These are phyloP conservation scores for Zygosaccharomyces kombuchaensis DNA, from an alignment of 805 yeast species.

Conservation along the genomic window DNA sequence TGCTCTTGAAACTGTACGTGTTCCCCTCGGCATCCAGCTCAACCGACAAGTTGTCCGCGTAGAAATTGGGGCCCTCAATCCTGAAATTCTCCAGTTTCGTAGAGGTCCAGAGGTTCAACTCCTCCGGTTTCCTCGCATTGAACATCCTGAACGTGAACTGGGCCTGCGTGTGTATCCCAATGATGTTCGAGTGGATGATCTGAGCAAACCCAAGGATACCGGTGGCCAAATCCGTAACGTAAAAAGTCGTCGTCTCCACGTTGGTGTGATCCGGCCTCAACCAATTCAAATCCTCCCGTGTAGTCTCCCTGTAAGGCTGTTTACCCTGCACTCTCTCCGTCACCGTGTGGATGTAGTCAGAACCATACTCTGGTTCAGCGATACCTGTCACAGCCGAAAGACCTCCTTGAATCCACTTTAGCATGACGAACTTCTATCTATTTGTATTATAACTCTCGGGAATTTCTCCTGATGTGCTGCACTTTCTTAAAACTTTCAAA, in stretches of 20 bases:
- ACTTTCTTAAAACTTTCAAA: not conserved
- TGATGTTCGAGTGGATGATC: constrained; percentile 86
- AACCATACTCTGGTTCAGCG: constrained; percentile 96
- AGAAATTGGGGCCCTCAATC: constrained; percentile 69
- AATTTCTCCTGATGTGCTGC: not conserved
- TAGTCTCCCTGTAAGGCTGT: constrained; percentile 57
- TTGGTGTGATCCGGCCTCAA: constrained; percentile 70
- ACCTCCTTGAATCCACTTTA: constrained; percentile 80
- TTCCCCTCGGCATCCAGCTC: constrained; percentile 52
- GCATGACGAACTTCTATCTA: constrained; percentile 38
- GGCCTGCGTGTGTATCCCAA: constrained; percentile 84
- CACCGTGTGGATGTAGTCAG: constrained; percentile 86
- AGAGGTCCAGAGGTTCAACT: constrained; percentile 71
- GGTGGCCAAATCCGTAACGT: constrained; percentile 59
- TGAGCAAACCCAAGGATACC: constrained; percentile 86
- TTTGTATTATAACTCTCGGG: not conserved
- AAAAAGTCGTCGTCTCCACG: constrained; percentile 94
- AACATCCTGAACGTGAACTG: constrained; percentile 88
- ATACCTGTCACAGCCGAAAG: constrained; percentile 94
- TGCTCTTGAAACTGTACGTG: constrained; percentile 53
- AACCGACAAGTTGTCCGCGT: constrained; percentile 68
- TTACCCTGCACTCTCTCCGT: constrained; percentile 52
- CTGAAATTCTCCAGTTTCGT: constrained; percentile 79
- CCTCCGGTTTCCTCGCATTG: constrained; percentile 32
- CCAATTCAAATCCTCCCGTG: constrained; percentile 72